Evolutionary conservation across 306 rosid genomes (phyloP), one percentile per base, ranked within the genome.

Genomic region (Sicyos baderoa): DNA sequence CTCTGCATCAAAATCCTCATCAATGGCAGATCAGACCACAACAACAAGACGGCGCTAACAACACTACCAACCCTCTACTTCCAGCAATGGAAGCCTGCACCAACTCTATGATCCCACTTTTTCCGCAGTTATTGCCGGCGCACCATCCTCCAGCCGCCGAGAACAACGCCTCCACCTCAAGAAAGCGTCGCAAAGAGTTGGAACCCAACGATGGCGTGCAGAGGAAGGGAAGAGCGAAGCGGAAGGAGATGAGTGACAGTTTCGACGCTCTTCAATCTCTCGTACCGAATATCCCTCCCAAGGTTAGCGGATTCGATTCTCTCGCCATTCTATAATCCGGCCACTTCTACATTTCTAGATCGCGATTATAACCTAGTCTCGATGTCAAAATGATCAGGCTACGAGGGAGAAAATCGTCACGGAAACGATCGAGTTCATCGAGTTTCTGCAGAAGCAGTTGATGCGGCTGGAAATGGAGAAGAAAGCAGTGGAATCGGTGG

Each of bases 221-320:
- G 32, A 75, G 47, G 57, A 75, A 67, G 22, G 78, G 52, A 32
- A 52, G 53, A 49, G 74, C 47, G 42, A 57, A 72, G 50, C 68
- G 78, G 44, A 11, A 44, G 48, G 63, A 68, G 74, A 68, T 75
- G 74, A 75, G 54, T 14, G 74, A 75, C 61, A 68, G 73, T 19
- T 75, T 55, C 37, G 35, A 44, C 27, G 37, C 68, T 56, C 78
- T 75, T 68, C 69, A 58, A 57, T 75, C 78, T 54, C 35, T 75
- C 25, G 78, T 75, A 8, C 78, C 78, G 17, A 65, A 72, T 68
- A 59, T 75, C 44, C 37, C 44, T 47, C 78, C 74, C 27, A 75
- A 75, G 78, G 59, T 73, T 66, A 52, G 29, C 53, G 54, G 72
- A 60, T 54, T 18, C 13, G 32, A 14, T 53, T 37, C 44, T 74